Base-by-base conservation (phyloP, 2,329 filamentous ascomycete genomes). In the Sarocladium strictum region DNA sequence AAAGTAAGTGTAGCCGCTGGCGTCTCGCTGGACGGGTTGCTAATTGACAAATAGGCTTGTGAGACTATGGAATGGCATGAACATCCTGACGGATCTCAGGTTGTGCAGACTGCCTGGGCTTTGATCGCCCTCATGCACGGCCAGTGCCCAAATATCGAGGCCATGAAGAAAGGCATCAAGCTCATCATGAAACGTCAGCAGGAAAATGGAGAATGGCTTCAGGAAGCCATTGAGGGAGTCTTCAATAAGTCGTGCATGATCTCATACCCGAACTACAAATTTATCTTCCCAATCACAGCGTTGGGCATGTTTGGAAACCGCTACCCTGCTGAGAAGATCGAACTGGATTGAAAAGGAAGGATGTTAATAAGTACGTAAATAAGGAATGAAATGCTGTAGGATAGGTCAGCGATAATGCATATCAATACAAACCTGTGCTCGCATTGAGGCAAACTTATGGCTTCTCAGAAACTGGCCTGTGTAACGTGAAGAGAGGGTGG, bases 181-280 rank as follows among this genome's bases (percentile, higher is more conserved):
- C 76, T 99, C 63, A 81, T 99, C 58, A 93, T 97, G 85, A 73
- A 79, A 27, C 81, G 93, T 50, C 94, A 99, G 74, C 86, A 90
- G 69, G 67, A 76, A 2, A 96, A 96, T 65, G 94, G 94, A 32
- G 92, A 97, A 73, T 99, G 94, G 94, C 68, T 89, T 61, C 92
- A 97, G 67, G 94, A 97, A 70, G 86, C 88, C 1, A 97, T 99
- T 63, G 94, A 99, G 69, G 94, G 94, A 2, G 94, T 99, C 11
- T 99, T 99, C 73, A 99, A 99, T 73, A 96, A 97, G 76, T 94
- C 86, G 64, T 97, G 93, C 77, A 97, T 97, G 90, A 99, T 99
- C 60, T 94, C 90, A 1, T 99, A 99, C 66, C 93, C 93, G 41
- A 99, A 99, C 76, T 99, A 99, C 78, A 99, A 97, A 76, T 94